Evolutionary conservation across 2,329 filamentous ascomycete genomes (phyloP).

Genomic region (Botrytis porri): DNA sequence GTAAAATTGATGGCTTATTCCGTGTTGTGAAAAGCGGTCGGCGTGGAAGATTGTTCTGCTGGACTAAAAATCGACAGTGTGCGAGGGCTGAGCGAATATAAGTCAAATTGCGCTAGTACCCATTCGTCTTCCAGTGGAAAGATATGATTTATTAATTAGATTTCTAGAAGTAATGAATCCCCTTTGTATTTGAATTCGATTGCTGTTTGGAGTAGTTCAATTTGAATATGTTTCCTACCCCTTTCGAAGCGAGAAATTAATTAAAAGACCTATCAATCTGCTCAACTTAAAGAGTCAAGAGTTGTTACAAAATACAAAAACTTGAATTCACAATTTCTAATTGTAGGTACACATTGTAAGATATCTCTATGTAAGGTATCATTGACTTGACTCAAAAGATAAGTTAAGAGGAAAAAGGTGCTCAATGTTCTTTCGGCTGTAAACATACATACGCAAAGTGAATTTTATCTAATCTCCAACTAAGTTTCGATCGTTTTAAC

Average conservation of each 20-base stretch:
- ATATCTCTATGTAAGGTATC: neutral
- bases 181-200: neutral
- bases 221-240: neutral
- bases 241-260: neutral
- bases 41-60: neutral
- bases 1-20: neutral
- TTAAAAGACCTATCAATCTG: neutral
- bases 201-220: neutral
- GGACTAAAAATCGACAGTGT: neutral
- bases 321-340: neutral
- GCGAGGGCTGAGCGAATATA: neutral
- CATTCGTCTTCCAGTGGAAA: neutral
- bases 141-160: too few relatives aligned
- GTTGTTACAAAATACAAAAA: neutral
- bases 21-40: neutral
- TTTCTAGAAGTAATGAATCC: too few relatives aligned
- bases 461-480: neutral
- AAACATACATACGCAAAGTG: neutral
- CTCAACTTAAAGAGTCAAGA: neutral
- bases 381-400: neutral
- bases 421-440: neutral
- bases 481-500: too few relatives aligned
- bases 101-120: neutral
- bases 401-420: too few relatives aligned
- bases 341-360: neutral